Base-by-base conservation (phyloP, 306 rosid species). In the Hippophae rhamnoides region DNA sequence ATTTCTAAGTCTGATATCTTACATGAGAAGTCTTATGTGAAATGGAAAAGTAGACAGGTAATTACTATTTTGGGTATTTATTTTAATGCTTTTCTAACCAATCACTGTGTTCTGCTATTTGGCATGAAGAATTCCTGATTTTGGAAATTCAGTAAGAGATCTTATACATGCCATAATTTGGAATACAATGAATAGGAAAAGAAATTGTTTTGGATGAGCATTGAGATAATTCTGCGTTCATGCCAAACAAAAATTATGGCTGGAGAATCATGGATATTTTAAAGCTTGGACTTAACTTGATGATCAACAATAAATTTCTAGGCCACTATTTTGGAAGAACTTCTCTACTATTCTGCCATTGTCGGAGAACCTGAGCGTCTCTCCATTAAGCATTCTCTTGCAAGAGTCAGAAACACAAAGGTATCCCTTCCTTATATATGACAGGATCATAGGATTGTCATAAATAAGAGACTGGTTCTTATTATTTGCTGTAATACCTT, bases 41-140 rank as follows among this genome's bases (percentile, higher is more conserved):
- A 77, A 44, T 81, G 86, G 86, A 81, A 77, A 72, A 65, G 54
- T 59, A 77, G 81, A 56, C 86, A 81, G 82, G 86, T 77, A 69
- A 43, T 53, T 13, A 27, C 63, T 52, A 47, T 41, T 56, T 45
- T 42, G 54, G 13, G 54, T 68, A 5, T 58, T 50, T 63, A 47
- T 62, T 63, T 12, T 9, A 43, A 27, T 45, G 27, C 23, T 50
- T 18, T 18, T 18, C 23, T 18, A 18, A 18, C 23, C 23, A 18
- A 18, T 38, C 9, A 8, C 5, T 12, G 9, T 54, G 41, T 38
- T 48, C 57, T 48, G 46, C 41, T 43, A 10, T 52, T 51, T 48
- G 63, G 41, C 38, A 12, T 56, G 27, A 49, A 14, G 23, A 11
- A 52, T 48, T 57, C 46, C 27, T 13, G 58, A 31, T 6, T 44